Evolutionary conservation across 2,329 filamentous ascomycete species (phyloP), one percentile per base, ranked within the genome.

Genomic region (Monilinia fructigena): DNA sequence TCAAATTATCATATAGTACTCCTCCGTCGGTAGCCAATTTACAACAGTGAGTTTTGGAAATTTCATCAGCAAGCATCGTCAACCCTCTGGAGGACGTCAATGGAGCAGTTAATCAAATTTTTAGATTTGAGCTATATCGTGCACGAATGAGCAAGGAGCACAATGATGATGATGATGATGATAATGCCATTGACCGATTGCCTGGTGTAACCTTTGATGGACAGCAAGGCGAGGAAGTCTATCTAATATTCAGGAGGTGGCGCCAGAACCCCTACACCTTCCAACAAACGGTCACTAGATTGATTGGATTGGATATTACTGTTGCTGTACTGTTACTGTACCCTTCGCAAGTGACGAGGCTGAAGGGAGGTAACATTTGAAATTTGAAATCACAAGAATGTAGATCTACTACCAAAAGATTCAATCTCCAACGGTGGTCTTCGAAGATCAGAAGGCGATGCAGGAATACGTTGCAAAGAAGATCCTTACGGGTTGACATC

Each of bases 221-320:
- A 26, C 18, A 47, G 45, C 45, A n/a, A 10, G 18, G 56, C 28
- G 20, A 35, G 12, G 28, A n/a, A 31, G 40, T 38, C 31, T 5
- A 31, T 3, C 12, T 16, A 40, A 23, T 23, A n/a, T 63, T 63
- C 61, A 63, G 61, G 61, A 55, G 61, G 61, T 63, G 61, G 61
- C 61, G 52, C 52, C 28, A 14, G 26, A 55, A 35, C 18, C 5
- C 16, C 7, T 47, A 47, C 18, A 8, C 7, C 16, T 45, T 40
- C 42, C 40, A 31, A 59, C 55, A n/a, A 59, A 59, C 42, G 42
- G 42, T 12, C 16, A 45, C 10, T 7, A 54, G 4, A 42, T 26
- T n/a, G 55, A n/a, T n/a, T n/a, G n/a, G 20, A 40, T 61, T 3
- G 31, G 31, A 35, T 8, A 35, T 35, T 35, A 35, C n/a, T 8